Percentiles rank a stretch among this genome's conserved stretches.
Evolutionary conservation across 805 yeast species (phyloP).

Genomic region (Candida adriatica): DNA sequence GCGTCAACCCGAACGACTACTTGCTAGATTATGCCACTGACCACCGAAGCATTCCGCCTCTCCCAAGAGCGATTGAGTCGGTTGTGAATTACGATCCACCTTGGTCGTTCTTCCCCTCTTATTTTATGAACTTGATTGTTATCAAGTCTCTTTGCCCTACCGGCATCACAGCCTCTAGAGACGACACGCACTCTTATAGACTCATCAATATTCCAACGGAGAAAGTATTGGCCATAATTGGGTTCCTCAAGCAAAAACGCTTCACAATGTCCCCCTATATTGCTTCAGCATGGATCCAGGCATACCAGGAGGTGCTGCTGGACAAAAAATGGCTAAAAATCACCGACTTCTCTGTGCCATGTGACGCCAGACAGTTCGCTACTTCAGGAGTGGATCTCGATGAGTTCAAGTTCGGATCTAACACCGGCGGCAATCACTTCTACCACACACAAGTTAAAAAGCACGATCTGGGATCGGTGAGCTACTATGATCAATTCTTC

Average conservation of each 20-base stretch:
- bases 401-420: slow-evolving; percentile 14
- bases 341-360: slow-evolving; percentile 15
- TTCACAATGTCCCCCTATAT: slow-evolving; percentile 17
- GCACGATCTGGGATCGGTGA: slow-evolving; percentile 4
- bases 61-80: slow-evolving; percentile 16
- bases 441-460: slow-evolving; percentile 6
- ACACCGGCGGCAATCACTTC: slow-evolving; percentile 16
- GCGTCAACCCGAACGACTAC: background rate
- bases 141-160: slow-evolving; percentile 3
- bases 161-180: slow-evolving; percentile 1
- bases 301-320: slow-evolving; percentile 5
- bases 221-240: background rate
- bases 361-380: slow-evolving; percentile 16
- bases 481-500: slow-evolving; percentile 8
- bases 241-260: background rate
- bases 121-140: slow-evolving; percentile 4
- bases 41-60: slow-evolving; percentile 2
- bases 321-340: slow-evolving; percentile 4
- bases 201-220: slow-evolving; percentile 7
- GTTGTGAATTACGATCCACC: slow-evolving; percentile 13
- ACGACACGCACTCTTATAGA: slow-evolving; percentile 9
- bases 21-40: slow-evolving; percentile 12
- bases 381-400: slow-evolving; percentile 6
- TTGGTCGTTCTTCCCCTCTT: slow-evolving; percentile 7
- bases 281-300: slow-evolving; percentile 15